phyloP scores from a whole-genome alignment of 805 yeast species.

The Barnettozyma siamensis region DNA sequence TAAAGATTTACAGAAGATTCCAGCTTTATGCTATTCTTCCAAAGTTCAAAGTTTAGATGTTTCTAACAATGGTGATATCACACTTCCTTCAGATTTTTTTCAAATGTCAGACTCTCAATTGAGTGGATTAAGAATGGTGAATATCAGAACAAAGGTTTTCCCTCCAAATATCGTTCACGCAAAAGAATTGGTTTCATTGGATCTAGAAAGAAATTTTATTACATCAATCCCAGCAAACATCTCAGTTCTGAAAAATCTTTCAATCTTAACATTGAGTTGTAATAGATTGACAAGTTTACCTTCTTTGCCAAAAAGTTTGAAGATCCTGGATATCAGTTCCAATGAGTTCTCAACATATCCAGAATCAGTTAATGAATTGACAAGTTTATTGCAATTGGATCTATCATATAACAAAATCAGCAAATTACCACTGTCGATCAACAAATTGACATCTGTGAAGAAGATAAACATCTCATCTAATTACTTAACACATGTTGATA shows the following conservation, averaged over 20 bases:
- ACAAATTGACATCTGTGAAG: slow-evolving; percentile 53
- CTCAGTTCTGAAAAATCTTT: slow-evolving; percentile 46
- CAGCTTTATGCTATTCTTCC: slow-evolving; percentile 74
- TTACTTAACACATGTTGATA: slow-evolving; percentile 35
- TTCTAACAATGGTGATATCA: slow-evolving; percentile 80
- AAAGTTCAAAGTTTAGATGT: slow-evolving; percentile 80
- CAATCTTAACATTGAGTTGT: slow-evolving; percentile 63
- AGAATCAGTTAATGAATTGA: slow-evolving; percentile 54
- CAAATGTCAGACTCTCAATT: slow-evolving; percentile 70
- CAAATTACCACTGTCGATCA: slow-evolving; percentile 54
- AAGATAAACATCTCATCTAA: slow-evolving; percentile 75
- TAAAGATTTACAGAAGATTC: slow-evolving; percentile 75
- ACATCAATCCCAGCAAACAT: slow-evolving; percentile 55
- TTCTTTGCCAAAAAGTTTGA: slow-evolving; percentile 45
- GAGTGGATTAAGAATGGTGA: slow-evolving; percentile 58
- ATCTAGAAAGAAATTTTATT: slow-evolving; percentile 75
- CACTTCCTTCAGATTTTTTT: slow-evolving; percentile 78
- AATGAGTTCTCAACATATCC: slow-evolving; percentile 64
- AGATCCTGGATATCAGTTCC: slow-evolving; percentile 69
- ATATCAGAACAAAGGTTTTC: slow-evolving; percentile 66
- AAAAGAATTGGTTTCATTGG: slow-evolving; percentile 56
- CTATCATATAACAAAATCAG: slow-evolving; percentile 74
- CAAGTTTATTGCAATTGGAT: slow-evolving; percentile 60
- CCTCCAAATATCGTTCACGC: slow-evolving; percentile 73
- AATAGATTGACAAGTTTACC: slow-evolving; percentile 67